A percentile compares a stretch with the other conserved stretches of the same genome.
Conservation (phyloP, 805 yeast species). For the Candida easanensis region DNA sequence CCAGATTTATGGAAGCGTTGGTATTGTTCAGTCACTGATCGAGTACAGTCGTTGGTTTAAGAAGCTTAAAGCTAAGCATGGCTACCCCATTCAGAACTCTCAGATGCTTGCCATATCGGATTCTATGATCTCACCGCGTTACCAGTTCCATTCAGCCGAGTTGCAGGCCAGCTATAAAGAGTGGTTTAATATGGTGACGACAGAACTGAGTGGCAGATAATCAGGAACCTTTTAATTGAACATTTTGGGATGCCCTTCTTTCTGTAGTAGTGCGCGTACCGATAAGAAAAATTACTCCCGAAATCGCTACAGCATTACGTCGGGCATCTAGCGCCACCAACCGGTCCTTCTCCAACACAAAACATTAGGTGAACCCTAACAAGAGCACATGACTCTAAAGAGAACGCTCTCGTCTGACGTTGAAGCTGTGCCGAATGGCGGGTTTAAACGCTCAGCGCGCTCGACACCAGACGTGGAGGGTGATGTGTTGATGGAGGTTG, state of each 20-base stretch:
- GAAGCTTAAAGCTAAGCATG: slow-evolving; percentile 46
- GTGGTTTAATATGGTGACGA: slow-evolving; percentile 2
- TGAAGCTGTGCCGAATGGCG: too few relatives aligned
- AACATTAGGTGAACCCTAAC: too few relatives aligned
- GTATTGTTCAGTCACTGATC: slow-evolving; percentile 50
- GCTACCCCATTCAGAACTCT: slow-evolving; percentile 25
- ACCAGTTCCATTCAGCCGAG: slow-evolving; percentile 19
- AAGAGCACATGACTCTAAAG: too few relatives aligned
- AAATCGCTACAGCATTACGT: too few relatives aligned
- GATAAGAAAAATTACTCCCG: too few relatives aligned
- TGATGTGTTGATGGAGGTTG: background rate
- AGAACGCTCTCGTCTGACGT: too few relatives aligned
- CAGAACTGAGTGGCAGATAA: background rate
- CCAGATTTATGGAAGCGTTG: slow-evolving; percentile 52
- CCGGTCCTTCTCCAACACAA: too few relatives aligned
- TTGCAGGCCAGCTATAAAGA: background rate
- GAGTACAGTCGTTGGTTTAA: slow-evolving; percentile 61
- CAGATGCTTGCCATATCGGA: background rate
- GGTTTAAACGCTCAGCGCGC: too few relatives aligned
- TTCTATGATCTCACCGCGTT: slow-evolving; percentile 33
- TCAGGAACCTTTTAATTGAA: background rate
- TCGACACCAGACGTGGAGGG: too few relatives aligned
- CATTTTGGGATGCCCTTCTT: too few relatives aligned
- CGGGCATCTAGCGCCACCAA: too few relatives aligned
- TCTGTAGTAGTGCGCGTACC: too few relatives aligned